A percentile compares a stretch with the other conserved stretches of the same genome.
These are phyloP conservation scores for Rhododendron henanense DNA, from an alignment of 148 eudicot species.

Conservation along the genomic window DNA sequence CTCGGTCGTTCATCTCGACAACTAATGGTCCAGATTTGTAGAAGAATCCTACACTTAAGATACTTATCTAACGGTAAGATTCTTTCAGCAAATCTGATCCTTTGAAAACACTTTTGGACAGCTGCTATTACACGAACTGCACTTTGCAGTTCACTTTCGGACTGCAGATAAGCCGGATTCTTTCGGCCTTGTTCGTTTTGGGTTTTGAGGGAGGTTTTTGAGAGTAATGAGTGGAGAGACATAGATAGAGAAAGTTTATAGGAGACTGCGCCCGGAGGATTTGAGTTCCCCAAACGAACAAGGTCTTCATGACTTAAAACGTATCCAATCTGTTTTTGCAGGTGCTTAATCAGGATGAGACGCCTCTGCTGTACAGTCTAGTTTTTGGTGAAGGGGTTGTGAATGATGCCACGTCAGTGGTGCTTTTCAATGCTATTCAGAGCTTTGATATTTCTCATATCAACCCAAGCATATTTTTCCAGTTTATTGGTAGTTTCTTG, in stretches of 20 bases:
- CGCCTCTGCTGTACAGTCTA: slow-evolving; percentile 71
- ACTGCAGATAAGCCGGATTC: neutral
- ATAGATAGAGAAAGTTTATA: no score
- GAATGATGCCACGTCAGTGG: slow-evolving; percentile 85
- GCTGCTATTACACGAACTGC: neutral
- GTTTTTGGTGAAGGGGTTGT: slow-evolving; percentile 92
- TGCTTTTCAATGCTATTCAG: slow-evolving; percentile 83
- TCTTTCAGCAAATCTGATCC: neutral
- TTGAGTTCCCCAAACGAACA: no score
- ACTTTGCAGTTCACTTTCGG: neutral
- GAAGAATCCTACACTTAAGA: no score
- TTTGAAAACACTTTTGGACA: neutral
- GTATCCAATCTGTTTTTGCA: slow-evolving; percentile 17
- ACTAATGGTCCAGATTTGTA: neutral
- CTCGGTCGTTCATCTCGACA: neutral
- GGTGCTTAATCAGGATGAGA: slow-evolving; percentile 85
- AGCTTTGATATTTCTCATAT: slow-evolving; percentile 63
- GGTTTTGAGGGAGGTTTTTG: no score
- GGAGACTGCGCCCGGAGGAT: no score
- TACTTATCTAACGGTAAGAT: neutral
- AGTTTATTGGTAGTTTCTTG: slow-evolving; percentile 62
- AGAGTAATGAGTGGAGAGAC: no score
- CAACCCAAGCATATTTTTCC: slow-evolving; percentile 36
- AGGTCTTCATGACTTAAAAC: neutral
- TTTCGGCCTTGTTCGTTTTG: no score